Base-by-base conservation (phyloP, 495 filamentous ascomycete species). In the Penicillium goetzii region DNA sequence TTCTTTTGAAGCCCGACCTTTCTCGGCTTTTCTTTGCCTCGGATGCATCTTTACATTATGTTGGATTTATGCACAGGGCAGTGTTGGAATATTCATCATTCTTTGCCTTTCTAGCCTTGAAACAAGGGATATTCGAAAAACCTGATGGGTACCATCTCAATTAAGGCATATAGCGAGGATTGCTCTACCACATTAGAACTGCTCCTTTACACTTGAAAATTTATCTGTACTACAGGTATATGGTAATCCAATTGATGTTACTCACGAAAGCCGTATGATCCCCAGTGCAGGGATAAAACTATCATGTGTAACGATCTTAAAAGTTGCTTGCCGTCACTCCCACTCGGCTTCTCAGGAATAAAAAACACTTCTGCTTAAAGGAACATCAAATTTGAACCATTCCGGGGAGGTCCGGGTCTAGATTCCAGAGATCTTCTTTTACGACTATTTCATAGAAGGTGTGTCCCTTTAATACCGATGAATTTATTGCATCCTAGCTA, bases 301-400 rank as follows among this genome's bases (percentile, higher is more conserved):
- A 12, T 25, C 30, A 51, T 17, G 26, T 51, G 47, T 51, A 51
- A 51, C 47, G 9, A 51, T 30, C 25, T 30, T 17, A 30, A n/a
- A 14, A 51, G 25, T 51, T 26, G 25, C 25, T 51, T 51, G 25
- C 47, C 7, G 14, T 21, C n/a, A 30, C 25, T 30, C 6, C 47
- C 47, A 51, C 47, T 51, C 47, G 47, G 25, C 47, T 17, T 51
- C 25, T 26, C 15, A 51, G 47, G 47, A 51, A 30, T 23, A 12
- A 26, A 12, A 15, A 15, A n/a, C 4, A 43, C 2, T n/a, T 14
- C 9, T 51, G 25, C 7, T 3, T 26, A 17, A 30, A 21, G 12
- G 12, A 28, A 28, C 36, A 14, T 51, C 15, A n/a, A 51, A 1
- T 2, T 17, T 51, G 47, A 51, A 51, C 3, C 10, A 30, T 51